phyloP scores from a whole-genome alignment of 2,329 filamentous ascomycete species.

The Neonectria neomacrospora region DNA sequence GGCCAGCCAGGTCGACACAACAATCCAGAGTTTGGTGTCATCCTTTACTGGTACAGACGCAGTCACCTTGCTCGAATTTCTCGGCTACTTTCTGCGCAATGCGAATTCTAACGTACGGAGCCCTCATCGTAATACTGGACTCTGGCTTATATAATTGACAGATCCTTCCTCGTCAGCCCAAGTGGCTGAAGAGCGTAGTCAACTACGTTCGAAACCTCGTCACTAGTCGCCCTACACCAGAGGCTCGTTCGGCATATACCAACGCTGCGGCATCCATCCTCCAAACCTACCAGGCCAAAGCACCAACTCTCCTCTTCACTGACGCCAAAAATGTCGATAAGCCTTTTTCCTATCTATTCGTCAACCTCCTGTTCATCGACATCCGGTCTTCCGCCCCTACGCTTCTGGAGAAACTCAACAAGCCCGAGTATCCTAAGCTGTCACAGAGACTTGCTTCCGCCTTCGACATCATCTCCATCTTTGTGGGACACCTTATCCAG shows the following conservation, averaged over 20 bases:
- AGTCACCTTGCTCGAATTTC: slow-evolving; percentile 67
- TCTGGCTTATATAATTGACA: slow-evolving; percentile 43
- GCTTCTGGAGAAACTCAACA: slow-evolving; percentile 68
- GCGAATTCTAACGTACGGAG: slow-evolving; percentile 59
- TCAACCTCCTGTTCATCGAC: slow-evolving; percentile 74
- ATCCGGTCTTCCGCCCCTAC: slow-evolving; percentile 71
- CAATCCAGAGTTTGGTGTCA: slow-evolving; percentile 60
- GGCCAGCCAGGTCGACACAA: slow-evolving; percentile 56
- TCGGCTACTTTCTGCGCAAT: slow-evolving; percentile 63
- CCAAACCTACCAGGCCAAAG: slow-evolving; percentile 61
- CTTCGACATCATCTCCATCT: slow-evolving; percentile 71
- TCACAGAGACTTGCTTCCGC: slow-evolving; percentile 68
- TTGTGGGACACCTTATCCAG: slow-evolving; percentile 67
- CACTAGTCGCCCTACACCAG: slow-evolving; percentile 64
- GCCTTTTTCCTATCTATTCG: slow-evolving; percentile 69
- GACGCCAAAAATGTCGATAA: slow-evolving; percentile 57
- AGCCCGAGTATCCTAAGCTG: slow-evolving; percentile 60
- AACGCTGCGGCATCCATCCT: slow-evolving; percentile 68
- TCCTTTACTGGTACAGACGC: slow-evolving; percentile 70
- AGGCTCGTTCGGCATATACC: slow-evolving; percentile 68
- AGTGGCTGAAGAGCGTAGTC: slow-evolving; percentile 63
- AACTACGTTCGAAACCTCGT: slow-evolving; percentile 64
- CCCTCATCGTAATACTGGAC: background rate
- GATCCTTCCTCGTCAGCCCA: slow-evolving; percentile 60
- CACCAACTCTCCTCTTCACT: slow-evolving; percentile 64